A percentile compares a stretch with the other conserved stretches of the same genome.
These are phyloP conservation scores for Populus deltoides DNA, from an alignment of 345 rosid species.

Conservation along the genomic window DNA sequence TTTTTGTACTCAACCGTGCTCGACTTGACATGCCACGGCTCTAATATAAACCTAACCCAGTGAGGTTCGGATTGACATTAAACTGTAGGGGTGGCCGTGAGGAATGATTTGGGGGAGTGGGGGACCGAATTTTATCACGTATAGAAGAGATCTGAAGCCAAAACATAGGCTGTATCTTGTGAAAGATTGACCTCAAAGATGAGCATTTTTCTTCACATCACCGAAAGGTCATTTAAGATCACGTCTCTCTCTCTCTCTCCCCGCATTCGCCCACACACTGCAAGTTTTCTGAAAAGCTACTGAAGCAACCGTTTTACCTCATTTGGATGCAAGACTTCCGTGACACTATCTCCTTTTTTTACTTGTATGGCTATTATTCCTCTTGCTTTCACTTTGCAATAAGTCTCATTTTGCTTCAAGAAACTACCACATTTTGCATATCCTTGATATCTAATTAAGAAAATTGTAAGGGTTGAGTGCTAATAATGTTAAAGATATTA, in stretches of 20 bases:
- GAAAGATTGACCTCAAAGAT: constrained; percentile 6
- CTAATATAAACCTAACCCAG: no score
- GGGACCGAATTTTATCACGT: background rate
- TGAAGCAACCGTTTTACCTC: constrained; percentile 25
- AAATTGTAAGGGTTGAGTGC: background rate
- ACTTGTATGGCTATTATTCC: constrained; percentile 6
- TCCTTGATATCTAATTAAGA: background rate
- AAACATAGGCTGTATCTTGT: constrained; percentile 14
- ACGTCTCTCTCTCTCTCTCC: constrained; percentile 34
- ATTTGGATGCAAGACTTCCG: constrained; percentile 30
- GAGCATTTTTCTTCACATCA: constrained; percentile 11
- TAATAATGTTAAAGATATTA: background rate
- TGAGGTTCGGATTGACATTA: no score
- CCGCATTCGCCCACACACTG: background rate
- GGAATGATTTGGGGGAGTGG: background rate
- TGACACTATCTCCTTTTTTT: constrained; percentile 24
- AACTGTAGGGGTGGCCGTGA: background rate
- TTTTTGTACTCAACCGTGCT: no score
- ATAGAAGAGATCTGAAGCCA: background rate
- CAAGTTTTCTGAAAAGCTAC: constrained; percentile 20
- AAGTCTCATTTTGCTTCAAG: background rate
- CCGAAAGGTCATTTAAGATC: constrained; percentile 43
- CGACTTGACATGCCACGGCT: no score
- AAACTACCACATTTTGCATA: background rate
- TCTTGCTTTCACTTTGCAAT: background rate